Evolutionary conservation across 2,329 filamentous ascomycete species (phyloP), one percentile per base, ranked within the genome.

Genomic region (Xylariaceae sp.): DNA sequence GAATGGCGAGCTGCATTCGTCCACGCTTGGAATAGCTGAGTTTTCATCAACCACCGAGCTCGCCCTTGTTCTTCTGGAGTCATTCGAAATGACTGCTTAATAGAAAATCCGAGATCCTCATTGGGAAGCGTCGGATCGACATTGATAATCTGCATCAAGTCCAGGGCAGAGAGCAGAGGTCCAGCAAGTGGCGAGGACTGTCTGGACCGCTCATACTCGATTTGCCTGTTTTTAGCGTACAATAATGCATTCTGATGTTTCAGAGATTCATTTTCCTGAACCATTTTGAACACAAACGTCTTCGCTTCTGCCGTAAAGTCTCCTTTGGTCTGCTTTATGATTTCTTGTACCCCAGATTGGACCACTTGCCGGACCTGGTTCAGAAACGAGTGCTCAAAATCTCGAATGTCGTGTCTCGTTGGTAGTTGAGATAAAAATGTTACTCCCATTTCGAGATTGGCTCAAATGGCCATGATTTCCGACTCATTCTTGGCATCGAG

Each of bases 11-110:
- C 22, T 14, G 6, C 7, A 4, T 40, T 33, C 33, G 42, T 34
- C 44, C 35, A 49, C 10, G 16, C 23, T 17, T 46, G 38, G 12
- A 49, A 49, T 5, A 22, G 16, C 2, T 3, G 33, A 3, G 47
- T 45, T 11, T 22, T 42, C 42, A 49, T 42, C 17, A 49, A 5
- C 42, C 38, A 49, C 8, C 47, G 44, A 5, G 47, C 47, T 8
- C 47, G 42, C 14, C 42, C 38, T 40, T 42, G 21, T 10, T 39
- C 21, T 8, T 40, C 33, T 2, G 16, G 5, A 22, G 22, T 22
- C 34, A 42, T 40, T 14, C 47, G 37, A 25, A 20, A 20, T 19
- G 42, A 32, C 35, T 49, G 42, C 12, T 34, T 49, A 4, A 49
- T 23, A 14, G 46, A 38, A 4, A 42, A 39, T 1, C 27, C n/a